Percentiles rank a stretch among this genome's conserved stretches.
phyloP scores from a whole-genome alignment of 1,284 basidiomycete genomes.

The Amylostereum chailletii region DNA sequence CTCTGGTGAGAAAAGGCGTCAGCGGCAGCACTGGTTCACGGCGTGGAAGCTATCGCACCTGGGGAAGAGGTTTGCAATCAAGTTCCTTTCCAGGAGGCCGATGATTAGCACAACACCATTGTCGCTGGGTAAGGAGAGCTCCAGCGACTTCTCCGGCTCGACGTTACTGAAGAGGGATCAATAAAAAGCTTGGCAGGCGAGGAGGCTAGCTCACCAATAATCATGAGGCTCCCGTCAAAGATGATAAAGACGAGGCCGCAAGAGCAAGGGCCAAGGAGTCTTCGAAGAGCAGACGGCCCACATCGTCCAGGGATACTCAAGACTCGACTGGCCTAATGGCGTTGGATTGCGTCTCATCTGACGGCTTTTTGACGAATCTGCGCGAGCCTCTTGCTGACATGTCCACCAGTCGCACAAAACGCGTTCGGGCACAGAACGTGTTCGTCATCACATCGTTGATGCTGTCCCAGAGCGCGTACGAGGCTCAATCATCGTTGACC shows the following conservation, averaged over 20 bases:
- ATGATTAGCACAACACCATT: conserved; percentile 34
- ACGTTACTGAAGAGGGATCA: conserved; percentile 24
- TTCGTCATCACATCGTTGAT: conserved; percentile 36
- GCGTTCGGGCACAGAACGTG: conserved; percentile 30
- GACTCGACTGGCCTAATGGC: conserved; percentile 29
- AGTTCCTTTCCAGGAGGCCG: conserved; percentile 29
- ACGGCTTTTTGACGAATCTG: conserved; percentile 29
- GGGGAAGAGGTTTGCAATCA: conserved; percentile 19
- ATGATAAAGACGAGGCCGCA: conserved; percentile 28
- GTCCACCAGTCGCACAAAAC: conserved; percentile 29
- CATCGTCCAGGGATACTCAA: conserved; percentile 25
- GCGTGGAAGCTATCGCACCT: conserved; percentile 10
- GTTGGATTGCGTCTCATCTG: conserved; percentile 25
- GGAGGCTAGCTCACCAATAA: conserved; percentile 35
- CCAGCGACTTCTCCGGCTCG: conserved; percentile 38
- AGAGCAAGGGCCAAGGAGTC: conserved; percentile 29
- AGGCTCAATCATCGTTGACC: conserved; percentile 33
- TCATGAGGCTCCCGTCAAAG: conserved; percentile 32
- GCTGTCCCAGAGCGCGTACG: conserved; percentile 35
- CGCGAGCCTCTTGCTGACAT: conserved; percentile 40
- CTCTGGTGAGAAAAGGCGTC: conserved; percentile 6
- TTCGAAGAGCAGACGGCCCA: conserved; percentile 31
- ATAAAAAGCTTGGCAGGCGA: conserved; percentile 36
- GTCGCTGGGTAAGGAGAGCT: conserved; percentile 46
- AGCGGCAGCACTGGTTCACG: conserved; percentile 1